Conservation (phyloP, 495 filamentous ascomycete genomes). For the Pyronema omphalodes region DNA sequence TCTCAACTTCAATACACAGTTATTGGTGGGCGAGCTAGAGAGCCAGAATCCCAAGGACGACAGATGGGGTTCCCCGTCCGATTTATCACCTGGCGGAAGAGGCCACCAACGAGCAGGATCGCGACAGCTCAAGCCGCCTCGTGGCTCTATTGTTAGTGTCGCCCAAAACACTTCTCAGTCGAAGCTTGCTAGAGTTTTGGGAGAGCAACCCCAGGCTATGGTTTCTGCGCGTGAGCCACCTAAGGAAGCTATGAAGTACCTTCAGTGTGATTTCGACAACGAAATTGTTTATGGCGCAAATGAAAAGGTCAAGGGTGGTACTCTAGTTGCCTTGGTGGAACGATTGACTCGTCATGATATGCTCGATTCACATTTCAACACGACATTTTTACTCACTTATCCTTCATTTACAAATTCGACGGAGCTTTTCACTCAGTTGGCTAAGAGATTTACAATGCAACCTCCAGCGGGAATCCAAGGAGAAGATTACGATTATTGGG, state of each 20-base stretch:
- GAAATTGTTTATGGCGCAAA: conserved; percentile 84
- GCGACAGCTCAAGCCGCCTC: conserved; percentile 15
- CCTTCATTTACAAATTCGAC: conserved; percentile 79
- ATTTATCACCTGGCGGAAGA: background rate
- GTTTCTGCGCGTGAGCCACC: conserved; percentile 33
- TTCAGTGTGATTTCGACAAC: conserved; percentile 74
- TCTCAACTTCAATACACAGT: conserved; percentile 67
- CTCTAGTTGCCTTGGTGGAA: conserved; percentile 78
- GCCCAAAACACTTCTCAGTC: conserved; percentile 30
- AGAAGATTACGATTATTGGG: conserved; percentile 69
- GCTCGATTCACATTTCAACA: conserved; percentile 88
- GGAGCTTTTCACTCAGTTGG: conserved; percentile 83
- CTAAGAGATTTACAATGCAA: conserved; percentile 77
- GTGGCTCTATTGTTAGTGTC: background rate
- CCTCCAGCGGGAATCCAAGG: conserved; percentile 67
- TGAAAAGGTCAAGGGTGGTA: conserved; percentile 64
- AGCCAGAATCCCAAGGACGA: conserved; percentile 24
- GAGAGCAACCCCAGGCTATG: conserved; percentile 49
- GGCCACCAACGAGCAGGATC: conserved; percentile 33
- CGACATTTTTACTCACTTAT: conserved; percentile 93
- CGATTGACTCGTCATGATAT: conserved; percentile 91
- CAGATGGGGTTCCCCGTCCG: background rate
- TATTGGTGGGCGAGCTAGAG: conserved; percentile 64
- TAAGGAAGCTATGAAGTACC: conserved; percentile 65
- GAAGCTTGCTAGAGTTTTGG: conserved; percentile 77